A percentile compares a stretch with the other conserved stretches of the same genome.
Evolutionary conservation across 208 protist species (phyloP).

Genomic region (Trypanosoma vivax): DNA sequence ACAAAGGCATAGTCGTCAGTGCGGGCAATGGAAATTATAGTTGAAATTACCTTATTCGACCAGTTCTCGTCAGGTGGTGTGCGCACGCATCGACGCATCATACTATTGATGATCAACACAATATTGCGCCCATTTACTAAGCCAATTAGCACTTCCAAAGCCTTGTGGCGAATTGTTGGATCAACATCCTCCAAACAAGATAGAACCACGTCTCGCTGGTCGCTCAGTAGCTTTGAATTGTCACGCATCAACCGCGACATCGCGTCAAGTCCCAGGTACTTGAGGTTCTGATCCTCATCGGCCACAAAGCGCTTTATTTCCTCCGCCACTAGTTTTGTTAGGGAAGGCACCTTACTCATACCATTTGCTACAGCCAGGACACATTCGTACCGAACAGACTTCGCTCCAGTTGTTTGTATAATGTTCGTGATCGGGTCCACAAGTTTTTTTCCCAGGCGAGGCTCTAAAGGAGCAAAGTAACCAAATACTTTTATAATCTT

Average conservation of each 20-base stretch:
- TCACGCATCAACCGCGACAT: conserved; percentile 88
- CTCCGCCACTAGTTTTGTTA: conserved; percentile 89
- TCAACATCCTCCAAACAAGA: conserved; percentile 94
- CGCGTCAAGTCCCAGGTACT: conserved; percentile 96
- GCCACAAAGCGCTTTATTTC: conserved; percentile 95
- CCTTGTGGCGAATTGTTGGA: conserved; percentile 92
- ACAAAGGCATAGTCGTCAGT: conserved; percentile 87
- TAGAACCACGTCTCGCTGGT: conserved; percentile 90
- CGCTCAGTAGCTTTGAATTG: conserved; percentile 89
- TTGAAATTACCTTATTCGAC: conserved; percentile 89
- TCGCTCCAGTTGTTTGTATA: conserved; percentile 94
- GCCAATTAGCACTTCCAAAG: conserved; percentile 88
- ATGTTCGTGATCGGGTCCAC: conserved; percentile 94
- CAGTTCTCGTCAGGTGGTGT: conserved; percentile 79
- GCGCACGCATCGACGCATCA: conserved; percentile 61
- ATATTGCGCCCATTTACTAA: conserved; percentile 93
- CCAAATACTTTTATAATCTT: conserved; percentile 99
- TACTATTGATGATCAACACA: conserved; percentile 60
- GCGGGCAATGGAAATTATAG: conserved; percentile 73
- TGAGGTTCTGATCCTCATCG: conserved; percentile 97
- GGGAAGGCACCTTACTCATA: conserved; percentile 64
- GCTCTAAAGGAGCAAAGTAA: conserved; percentile 93
- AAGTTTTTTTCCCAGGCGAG: conserved; percentile 97
- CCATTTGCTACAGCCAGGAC: conserved; percentile 91
- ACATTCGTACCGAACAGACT: conserved; percentile 96